Evolutionary conservation across 2,329 filamentous ascomycete species (phyloP).

Genomic region (Fusarium sp.): DNA sequence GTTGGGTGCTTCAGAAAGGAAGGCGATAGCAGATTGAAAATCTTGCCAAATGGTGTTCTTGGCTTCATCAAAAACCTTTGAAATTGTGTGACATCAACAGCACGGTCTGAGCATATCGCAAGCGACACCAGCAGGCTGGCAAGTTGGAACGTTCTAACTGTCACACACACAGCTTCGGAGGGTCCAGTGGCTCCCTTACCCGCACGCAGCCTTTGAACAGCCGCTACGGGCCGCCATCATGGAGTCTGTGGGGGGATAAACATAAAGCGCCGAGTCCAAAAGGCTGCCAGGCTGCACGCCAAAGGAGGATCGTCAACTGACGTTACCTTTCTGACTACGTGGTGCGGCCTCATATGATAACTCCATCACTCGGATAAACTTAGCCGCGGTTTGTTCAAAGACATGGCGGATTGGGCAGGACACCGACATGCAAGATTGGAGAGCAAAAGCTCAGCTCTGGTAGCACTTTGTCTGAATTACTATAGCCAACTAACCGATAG

Average conservation of each 20-base stretch:
- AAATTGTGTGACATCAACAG: constrained; percentile 36
- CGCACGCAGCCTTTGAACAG: constrained; percentile 38
- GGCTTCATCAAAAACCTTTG: constrained; percentile 1
- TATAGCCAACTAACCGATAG: background rate
- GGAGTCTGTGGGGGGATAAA: constrained; percentile 33
- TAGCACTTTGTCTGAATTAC: background rate
- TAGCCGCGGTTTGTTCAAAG: constrained; percentile 25
- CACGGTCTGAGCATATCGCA: constrained; percentile 33
- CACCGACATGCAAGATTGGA: background rate
- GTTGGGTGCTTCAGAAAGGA: background rate
- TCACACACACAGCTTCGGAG: constrained; percentile 18
- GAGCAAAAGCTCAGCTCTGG: constrained; percentile 1
- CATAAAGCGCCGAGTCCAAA: constrained; percentile 26
- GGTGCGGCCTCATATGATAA: constrained; percentile 15
- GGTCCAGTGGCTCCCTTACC: constrained; percentile 28
- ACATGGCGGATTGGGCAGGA: background rate
- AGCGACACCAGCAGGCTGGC: constrained; percentile 18
- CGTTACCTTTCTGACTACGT: constrained; percentile 18
- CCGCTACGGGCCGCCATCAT: constrained; percentile 45
- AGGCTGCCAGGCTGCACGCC: constrained; percentile 29
- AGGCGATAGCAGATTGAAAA: background rate
- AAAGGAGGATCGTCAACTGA: constrained; percentile 29
- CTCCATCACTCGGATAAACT: constrained; percentile 16
- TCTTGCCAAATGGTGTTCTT: background rate
- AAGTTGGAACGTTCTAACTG: constrained; percentile 22